These are phyloP conservation scores for Bipolaris sorokiniana DNA, from an alignment of 2,329 filamentous ascomycete genomes.

Conservation along the genomic window DNA sequence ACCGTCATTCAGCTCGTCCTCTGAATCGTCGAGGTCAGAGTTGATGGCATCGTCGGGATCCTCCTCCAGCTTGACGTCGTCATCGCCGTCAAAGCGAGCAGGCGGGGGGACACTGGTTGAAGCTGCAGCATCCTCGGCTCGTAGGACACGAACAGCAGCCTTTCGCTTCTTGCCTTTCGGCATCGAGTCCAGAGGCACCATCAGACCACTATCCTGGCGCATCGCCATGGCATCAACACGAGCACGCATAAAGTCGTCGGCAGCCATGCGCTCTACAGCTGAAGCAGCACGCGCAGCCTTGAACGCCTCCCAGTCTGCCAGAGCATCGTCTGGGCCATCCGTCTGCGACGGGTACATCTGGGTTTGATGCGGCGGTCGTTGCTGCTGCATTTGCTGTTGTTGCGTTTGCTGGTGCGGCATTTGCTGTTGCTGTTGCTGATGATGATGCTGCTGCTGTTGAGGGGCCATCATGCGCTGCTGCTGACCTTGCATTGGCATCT, in stretches of 20 bases:
- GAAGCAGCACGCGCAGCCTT: slow-evolving; percentile 65
- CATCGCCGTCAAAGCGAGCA: slow-evolving; percentile 62
- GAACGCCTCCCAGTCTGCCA: slow-evolving; percentile 64
- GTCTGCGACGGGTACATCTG: slow-evolving; percentile 65
- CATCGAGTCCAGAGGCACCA: slow-evolving; percentile 71
- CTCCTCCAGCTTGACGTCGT: slow-evolving; percentile 61
- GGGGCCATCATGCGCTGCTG: slow-evolving; percentile 40
- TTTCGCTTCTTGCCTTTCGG: slow-evolving; percentile 52
- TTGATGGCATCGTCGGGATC: slow-evolving; percentile 95
- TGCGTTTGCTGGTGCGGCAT: slow-evolving; percentile 26
- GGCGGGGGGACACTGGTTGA: slow-evolving; percentile 37
- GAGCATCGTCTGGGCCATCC: slow-evolving; percentile 73
- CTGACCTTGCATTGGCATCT: slow-evolving; percentile 36
- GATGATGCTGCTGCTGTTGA: slow-evolving; percentile 35
- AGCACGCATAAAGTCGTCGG: slow-evolving; percentile 72
- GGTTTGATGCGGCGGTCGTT: slow-evolving; percentile 32
- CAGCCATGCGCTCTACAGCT: slow-evolving; percentile 57
- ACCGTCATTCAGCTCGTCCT: slow-evolving; percentile 80
- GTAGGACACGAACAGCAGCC: slow-evolving; percentile 47
- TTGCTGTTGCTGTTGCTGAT: slow-evolving; percentile 38
- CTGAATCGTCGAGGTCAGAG: slow-evolving; percentile 93
- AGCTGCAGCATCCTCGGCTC: slow-evolving; percentile 61
- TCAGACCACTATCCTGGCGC: slow-evolving; percentile 76
- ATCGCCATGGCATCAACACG: slow-evolving; percentile 70
- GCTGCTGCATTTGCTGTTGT: slow-evolving; percentile 37